phyloP scores from a whole-genome alignment of 1,284 basidiomycete genomes.

The Cutaneotrichosporon arboriforme region DNA sequence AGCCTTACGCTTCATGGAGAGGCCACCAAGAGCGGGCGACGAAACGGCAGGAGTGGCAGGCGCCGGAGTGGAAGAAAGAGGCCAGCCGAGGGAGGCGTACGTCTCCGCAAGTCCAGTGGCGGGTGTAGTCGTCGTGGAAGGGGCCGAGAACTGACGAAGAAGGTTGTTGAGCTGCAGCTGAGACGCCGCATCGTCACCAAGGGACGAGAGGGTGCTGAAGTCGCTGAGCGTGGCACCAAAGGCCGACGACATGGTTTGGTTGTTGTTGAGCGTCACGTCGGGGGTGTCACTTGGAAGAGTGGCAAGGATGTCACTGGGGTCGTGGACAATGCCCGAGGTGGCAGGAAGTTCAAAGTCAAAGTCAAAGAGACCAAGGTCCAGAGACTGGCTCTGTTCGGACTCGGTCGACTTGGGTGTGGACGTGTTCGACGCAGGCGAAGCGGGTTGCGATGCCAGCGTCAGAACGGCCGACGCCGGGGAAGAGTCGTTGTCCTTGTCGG shows the following conservation, averaged over 20 bases:
- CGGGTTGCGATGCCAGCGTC: slow-evolving; percentile 3
- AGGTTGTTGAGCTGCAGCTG: slow-evolving; percentile 27
- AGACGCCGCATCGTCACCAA: slow-evolving; percentile 23
- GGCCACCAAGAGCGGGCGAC: slow-evolving; percentile 12
- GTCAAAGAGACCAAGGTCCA: slow-evolving; percentile 22
- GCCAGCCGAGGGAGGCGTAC: slow-evolving; percentile 23
- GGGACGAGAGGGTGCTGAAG: slow-evolving; percentile 24
- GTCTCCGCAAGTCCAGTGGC: slow-evolving; percentile 11
- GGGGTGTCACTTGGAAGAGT: slow-evolving; percentile 2
- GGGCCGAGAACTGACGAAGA: slow-evolving; percentile 14
- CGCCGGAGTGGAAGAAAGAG: slow-evolving; percentile 9
- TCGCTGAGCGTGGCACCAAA: slow-evolving; percentile 26
- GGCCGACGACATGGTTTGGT: slow-evolving; percentile 26
- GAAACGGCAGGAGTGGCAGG: background rate
- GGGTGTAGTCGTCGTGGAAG: slow-evolving; percentile 4
- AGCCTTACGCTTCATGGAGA: slow-evolving; percentile 32
- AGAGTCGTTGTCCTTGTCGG: slow-evolving; percentile 6
- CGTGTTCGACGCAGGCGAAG: slow-evolving; percentile 14
- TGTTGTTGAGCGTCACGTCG: slow-evolving; percentile 15
- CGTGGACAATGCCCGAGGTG: slow-evolving; percentile 26
- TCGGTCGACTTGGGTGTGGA: slow-evolving; percentile 27
- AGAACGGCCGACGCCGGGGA: slow-evolving; percentile 12
- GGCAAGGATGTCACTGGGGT: slow-evolving; percentile 25
- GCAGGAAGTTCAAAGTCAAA: slow-evolving; percentile 27
- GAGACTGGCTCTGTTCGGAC: slow-evolving; percentile 33